Evolutionary conservation across 2,329 filamentous ascomycete genomes (phyloP), one percentile per base, ranked within the genome.

Genomic region (Phyllosticta paracitricarpa): DNA sequence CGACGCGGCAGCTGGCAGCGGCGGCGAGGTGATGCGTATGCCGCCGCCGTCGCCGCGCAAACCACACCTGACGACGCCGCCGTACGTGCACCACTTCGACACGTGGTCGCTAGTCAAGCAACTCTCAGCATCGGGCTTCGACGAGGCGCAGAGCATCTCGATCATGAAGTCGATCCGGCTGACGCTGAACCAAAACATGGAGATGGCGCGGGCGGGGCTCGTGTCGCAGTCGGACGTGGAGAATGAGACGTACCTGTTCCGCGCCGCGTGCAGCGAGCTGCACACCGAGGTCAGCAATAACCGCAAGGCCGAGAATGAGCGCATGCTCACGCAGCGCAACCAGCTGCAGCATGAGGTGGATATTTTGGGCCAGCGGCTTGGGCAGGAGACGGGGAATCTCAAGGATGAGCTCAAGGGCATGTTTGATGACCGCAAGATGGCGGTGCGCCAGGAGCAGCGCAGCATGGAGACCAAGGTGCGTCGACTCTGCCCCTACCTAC

Each of bases 401-500:
- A 94, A 90, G 68, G 93, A 99, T 71, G 90, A 92, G 61, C 82
- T 97, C n/a, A 91, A 92, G 72, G 93, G 91, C 62, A 88, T 97
- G 82, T 97, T 97, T 72, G 93, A 97, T 70, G 93, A 99, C 72
- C 85, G 95, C 53, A 94, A 93, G 72, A 96, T 97, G 89, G 84
- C 85, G 2, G 91, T 96, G 1, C 81, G 91, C 60, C 89, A 93
- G 73, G 89, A 97, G 73, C 91, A 97, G 75, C 87, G 91, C 70
- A 81, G 82, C 6, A 88, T 89, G 70, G 93, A 97, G 71, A 89
- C 88, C 57, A 87, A 87, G 68, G 87, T 91, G 77, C 61, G 82
- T 30, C 25, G 3, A 26, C 19, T 22, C 19, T 22, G 19, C 19
- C 19, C 19, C 19, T 22, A 22, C 19, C 19, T 22, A 22, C 19